Base-by-base conservation (phyloP, 768 basidiomycete genomes). In the Russula sp. region DNA sequence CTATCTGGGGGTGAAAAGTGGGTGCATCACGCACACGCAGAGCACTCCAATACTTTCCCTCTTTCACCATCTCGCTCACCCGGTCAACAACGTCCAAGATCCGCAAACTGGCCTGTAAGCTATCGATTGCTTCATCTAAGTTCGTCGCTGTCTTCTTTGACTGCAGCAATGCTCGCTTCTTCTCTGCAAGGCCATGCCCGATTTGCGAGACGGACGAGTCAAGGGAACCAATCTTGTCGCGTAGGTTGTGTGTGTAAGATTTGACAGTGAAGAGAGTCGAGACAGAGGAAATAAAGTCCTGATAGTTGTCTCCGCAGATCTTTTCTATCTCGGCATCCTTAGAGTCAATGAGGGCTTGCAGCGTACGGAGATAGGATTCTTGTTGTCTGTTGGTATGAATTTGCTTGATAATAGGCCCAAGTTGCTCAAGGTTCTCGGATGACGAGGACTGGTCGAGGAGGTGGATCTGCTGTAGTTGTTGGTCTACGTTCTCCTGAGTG, bases 11-110 rank as follows among this genome's bases (percentile, higher is more conserved):
- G 69, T 80, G 34, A 25, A 25, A 32, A 41, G 59, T 45, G 64
- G 25, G 42, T 25, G 13, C 2, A 38, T 29, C 58, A 79, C 93
- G 73, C 73, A 97, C 93, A 78, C 96, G 80, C 72, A 98, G 73
- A 48, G 97, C 97, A 71, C 93, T 95, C 91, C 93, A 98, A 75
- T 93, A 98, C 77, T 88, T 94, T 57, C 90, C 90, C 68, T 94
- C 87, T 69, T 83, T 82, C 69, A 99, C 89, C 87, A 98, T 93
- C 71, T 92, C 85, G 38, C 90, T 86, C 53, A 98, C 93, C 47
- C 93, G 85, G 73, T 93, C 83, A 14, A 97, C 88, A 61, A 97
- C 86, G 71, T 99, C 97, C 65, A 99, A 76, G 5, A 98, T 85
- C 61, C 93, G 85, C 62, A 99, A 76, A 70, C 91, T 96, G 14